A percentile compares a stretch with the other conserved stretches of the same genome.
These are phyloP conservation scores for Globisporangium takayamanum DNA, from an alignment of 352 stramenopile species.

Conservation along the genomic window DNA sequence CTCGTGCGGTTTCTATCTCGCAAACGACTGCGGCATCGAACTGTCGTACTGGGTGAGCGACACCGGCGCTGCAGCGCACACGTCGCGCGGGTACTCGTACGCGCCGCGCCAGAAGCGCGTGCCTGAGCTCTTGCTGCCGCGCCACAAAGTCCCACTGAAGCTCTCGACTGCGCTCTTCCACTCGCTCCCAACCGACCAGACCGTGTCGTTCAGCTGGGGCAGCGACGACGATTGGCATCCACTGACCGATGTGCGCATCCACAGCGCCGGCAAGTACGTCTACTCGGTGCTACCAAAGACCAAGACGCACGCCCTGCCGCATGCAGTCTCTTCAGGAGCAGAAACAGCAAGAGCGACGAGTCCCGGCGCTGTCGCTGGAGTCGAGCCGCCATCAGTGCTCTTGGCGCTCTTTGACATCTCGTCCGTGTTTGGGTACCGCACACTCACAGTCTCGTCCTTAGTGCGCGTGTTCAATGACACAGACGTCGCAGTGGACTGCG, in stretches of 20 bases:
- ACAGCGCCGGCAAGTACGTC: slow-evolving; percentile 69
- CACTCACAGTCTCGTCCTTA: slow-evolving; percentile 73
- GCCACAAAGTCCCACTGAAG: slow-evolving; percentile 62
- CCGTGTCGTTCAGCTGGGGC: slow-evolving; percentile 67
- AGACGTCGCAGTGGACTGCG: slow-evolving; percentile 47
- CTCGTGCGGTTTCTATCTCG: slow-evolving; percentile 75
- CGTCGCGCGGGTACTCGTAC: slow-evolving; percentile 54
- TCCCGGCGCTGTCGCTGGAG: neutral
- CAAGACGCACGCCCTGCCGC: neutral
- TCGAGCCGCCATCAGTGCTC: slow-evolving; percentile 21
- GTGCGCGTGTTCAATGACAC: slow-evolving; percentile 77
- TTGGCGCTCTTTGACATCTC: slow-evolving; percentile 74
- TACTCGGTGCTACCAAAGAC: slow-evolving; percentile 47
- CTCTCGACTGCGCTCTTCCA: slow-evolving; percentile 63
- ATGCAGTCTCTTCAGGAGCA: no score
- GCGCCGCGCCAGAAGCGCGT: slow-evolving; percentile 31
- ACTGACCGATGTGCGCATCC: slow-evolving; percentile 69
- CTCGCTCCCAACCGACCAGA: slow-evolving; percentile 63
- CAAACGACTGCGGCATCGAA: slow-evolving; percentile 52
- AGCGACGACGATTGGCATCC: slow-evolving; percentile 58
- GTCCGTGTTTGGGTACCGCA: slow-evolving; percentile 55
- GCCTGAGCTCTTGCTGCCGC: slow-evolving; percentile 37
- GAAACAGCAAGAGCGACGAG: neutral
- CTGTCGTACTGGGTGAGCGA: slow-evolving; percentile 69
- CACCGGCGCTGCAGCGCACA: slow-evolving; percentile 25